Evolutionary conservation across 2,329 filamentous ascomycete genomes (phyloP).

Genomic region (Periconia sp.): DNA sequence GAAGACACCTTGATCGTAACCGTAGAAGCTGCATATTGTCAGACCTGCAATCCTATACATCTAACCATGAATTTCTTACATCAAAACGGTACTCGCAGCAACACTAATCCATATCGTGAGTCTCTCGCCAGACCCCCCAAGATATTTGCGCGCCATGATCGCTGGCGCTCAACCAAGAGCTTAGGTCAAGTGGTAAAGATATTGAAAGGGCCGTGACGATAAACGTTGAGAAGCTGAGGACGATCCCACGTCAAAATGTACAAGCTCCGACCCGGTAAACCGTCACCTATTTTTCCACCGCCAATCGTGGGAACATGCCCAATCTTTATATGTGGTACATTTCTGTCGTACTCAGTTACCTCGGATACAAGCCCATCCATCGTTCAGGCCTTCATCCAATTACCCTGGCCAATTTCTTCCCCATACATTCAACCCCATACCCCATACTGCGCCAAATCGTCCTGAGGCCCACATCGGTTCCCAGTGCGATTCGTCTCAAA

Average conservation of each 20-base stretch:
- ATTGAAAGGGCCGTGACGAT: too few species aligned
- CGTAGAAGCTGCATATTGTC: slow-evolving; percentile 49
- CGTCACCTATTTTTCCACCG: neutral
- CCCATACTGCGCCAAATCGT: neutral
- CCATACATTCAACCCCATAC: slow-evolving; percentile 2
- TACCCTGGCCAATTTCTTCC: neutral
- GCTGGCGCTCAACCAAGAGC: too few species aligned
- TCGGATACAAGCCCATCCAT: too few species aligned
- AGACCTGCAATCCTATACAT: too few species aligned
- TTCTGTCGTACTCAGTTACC: neutral
- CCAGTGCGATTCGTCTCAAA: neutral
- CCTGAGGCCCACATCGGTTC: neutral
- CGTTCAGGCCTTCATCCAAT: neutral
- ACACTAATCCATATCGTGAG: slow-evolving; percentile 60
- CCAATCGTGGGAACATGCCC: neutral
- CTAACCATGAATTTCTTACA: neutral
- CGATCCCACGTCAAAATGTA: neutral
- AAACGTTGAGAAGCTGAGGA: neutral
- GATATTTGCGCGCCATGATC: slow-evolving; percentile 55
- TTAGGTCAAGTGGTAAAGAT: too few species aligned
- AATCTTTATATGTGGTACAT: slow-evolving; percentile 1
- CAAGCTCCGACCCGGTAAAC: neutral
- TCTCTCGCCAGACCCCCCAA: slow-evolving; percentile 57
- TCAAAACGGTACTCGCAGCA: slow-evolving; percentile 36
- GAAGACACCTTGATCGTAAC: slow-evolving; percentile 43